Conservation (phyloP, 768 basidiomycete species). For the Hygrocybe coccinea region DNA sequence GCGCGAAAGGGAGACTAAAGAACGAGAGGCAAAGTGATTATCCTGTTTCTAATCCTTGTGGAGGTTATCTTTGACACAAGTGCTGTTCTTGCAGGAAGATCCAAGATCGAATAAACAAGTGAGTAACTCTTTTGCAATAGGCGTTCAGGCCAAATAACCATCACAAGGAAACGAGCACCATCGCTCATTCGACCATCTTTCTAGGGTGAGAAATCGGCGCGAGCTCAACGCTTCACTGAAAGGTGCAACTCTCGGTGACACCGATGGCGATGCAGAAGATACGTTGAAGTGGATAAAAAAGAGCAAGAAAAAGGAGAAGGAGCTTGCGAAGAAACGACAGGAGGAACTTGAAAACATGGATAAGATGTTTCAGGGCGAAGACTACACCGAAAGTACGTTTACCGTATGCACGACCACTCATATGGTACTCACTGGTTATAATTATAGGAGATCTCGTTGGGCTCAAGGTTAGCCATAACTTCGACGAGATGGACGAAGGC, state of each 20-base stretch:
- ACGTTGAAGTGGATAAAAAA: constrained; percentile 88
- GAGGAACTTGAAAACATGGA: constrained; percentile 84
- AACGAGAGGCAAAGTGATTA: constrained; percentile 72
- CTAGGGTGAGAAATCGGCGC: constrained; percentile 87
- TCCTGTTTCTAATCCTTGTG: constrained; percentile 16
- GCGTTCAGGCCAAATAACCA: constrained; percentile 34
- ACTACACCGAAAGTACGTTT: constrained; percentile 81
- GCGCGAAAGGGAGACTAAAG: constrained; percentile 64
- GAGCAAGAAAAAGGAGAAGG: constrained; percentile 86
- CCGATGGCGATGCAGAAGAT: constrained; percentile 71
- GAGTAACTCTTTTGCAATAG: constrained; percentile 44
- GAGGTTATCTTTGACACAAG: constrained; percentile 25
- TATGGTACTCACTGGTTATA: background rate
- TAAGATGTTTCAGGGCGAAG: constrained; percentile 60
- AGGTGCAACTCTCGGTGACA: constrained; percentile 88
- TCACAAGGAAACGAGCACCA: constrained; percentile 20
- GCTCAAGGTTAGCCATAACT: constrained; percentile 93
- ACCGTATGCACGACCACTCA: background rate
- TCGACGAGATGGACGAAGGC: constrained; percentile 87
- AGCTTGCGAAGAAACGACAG: constrained; percentile 77
- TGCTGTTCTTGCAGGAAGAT: constrained; percentile 49
- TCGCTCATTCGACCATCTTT: constrained; percentile 44
- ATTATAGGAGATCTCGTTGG: constrained; percentile 79
- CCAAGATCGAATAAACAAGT: constrained; percentile 81
- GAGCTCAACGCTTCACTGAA: constrained; percentile 90